phyloP scores from a whole-genome alignment of 441 rosid genomes.

The Gossypium lobatum region DNA sequence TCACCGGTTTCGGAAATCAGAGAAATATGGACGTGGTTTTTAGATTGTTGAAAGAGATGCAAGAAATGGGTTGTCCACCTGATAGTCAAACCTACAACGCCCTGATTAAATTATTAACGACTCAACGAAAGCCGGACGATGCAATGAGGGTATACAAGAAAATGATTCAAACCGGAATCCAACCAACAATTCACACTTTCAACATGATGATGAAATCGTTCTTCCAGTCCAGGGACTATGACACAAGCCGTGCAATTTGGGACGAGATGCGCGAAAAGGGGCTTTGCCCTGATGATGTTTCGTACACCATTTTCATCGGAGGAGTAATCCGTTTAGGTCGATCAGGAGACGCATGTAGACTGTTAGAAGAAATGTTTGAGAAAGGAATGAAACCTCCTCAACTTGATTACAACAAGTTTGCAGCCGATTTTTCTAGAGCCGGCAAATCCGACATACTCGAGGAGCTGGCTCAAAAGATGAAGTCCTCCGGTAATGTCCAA shows the following conservation, averaged over 20 bases:
- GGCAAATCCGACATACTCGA: conserved; percentile 64
- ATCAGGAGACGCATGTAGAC: conserved; percentile 60
- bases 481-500: conserved; percentile 60
- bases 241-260: conserved; percentile 57
- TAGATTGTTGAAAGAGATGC: conserved; percentile 69
- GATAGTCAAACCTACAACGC: conserved; percentile 70
- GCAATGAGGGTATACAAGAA: conserved; percentile 58
- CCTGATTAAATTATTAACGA: conserved; percentile 63
- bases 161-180: conserved; percentile 53
- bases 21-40: conserved; percentile 60
- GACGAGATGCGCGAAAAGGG: conserved; percentile 68
- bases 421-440: conserved; percentile 63
- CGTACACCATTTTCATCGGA: conserved; percentile 55
- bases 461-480: conserved; percentile 68
- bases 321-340: conserved; percentile 56
- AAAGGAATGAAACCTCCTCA: conserved; percentile 85
- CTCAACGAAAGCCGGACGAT: conserved; percentile 52
- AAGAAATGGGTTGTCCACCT: conserved; percentile 60
- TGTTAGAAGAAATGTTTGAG: conserved; percentile 75
- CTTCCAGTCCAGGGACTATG: conserved; percentile 57
- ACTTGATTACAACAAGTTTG: conserved; percentile 75
- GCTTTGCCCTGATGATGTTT: conserved; percentile 68
- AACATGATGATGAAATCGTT: conserved; percentile 82
- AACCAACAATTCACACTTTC: conserved; percentile 68
- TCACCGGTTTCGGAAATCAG: conserved; percentile 68